Evolutionary conservation across 2,329 filamentous ascomycete species (phyloP), one percentile per base, ranked within the genome.

Genomic region (Hypoxylon sp.): DNA sequence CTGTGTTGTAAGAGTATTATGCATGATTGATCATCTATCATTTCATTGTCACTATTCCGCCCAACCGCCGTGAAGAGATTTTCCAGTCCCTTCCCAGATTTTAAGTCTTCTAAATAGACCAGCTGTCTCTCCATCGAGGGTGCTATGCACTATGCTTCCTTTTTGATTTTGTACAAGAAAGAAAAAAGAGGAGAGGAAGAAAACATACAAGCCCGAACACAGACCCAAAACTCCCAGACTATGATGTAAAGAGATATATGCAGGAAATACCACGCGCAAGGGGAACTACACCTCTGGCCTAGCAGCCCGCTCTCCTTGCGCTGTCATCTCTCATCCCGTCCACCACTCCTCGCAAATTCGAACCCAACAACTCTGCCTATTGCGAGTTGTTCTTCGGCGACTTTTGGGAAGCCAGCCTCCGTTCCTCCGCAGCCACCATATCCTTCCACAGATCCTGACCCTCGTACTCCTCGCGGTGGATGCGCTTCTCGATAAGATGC

Each of bases 371-470:
- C 6, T n/a, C 54, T 10, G n/a, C 34, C n/a, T 54, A 62, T 48
- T 57, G 59, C 55, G 39, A 34, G 43, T 22, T 24, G 37, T 15
- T 64, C 57, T 51, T 64, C 69, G 72, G 79, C 75, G 71, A 78
- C 71, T 81, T 77, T 67, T 74, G 74, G 28, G 72, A 76, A 17
- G 78, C 79, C 43, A 88, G 68, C 39, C 85, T 80, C 68, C 84
- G 83, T 81, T 94, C 91, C 81, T 94, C 91, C 19, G 91, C 88
- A 64, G 87, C 91, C 51, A 94, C 90, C 91, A 94, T 94, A 72
- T 94, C 90, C 83, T 88, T 95, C 95, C 95, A 99, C 73, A 97
- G 85, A 78, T 98, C 94, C 81, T 97, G 92, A 46, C 93, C 92
- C 75, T 89, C 85, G 77, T 96, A 95, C 67, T 91, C 85, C 82